Percentiles rank a stretch among this genome's conserved stretches.
Conservation (phyloP, 371 early-diverging fungal species). For the Smittium mucronatum region DNA sequence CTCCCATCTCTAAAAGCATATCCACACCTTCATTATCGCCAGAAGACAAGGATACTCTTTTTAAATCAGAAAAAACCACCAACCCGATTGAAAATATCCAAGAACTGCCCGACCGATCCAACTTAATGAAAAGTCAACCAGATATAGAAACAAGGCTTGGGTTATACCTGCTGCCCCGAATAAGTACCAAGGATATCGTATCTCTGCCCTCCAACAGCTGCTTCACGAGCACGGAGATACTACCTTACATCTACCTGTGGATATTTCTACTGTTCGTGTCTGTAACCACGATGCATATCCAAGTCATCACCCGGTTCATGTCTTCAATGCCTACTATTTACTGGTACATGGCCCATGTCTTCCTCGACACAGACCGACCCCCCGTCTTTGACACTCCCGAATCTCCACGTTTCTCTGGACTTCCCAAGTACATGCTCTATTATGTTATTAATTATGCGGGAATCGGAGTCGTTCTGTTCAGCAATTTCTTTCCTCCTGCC, state of each 20-base stretch:
- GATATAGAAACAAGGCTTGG: too few relatives aligned
- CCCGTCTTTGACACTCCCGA: neutral
- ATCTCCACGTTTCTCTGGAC: conserved; percentile 15
- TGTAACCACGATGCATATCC: conserved; percentile 72
- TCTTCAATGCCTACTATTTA: conserved; percentile 67
- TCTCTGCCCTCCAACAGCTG: conserved; percentile 10
- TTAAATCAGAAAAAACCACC: neutral
- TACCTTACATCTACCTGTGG: conserved; percentile 64
- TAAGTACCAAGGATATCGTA: neutral
- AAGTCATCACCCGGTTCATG: conserved; percentile 78
- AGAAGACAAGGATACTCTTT: neutral
- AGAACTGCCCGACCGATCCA: neutral
- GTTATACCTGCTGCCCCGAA: neutral
- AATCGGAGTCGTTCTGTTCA: conserved; percentile 58
- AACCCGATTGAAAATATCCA: neutral
- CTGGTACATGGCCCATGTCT: conserved; percentile 58
- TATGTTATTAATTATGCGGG: conserved; percentile 60
- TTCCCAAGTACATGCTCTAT: conserved; percentile 22
- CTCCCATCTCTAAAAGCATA: neutral
- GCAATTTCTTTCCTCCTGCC: conserved; percentile 74
- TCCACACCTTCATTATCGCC: neutral
- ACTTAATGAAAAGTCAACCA: neutral
- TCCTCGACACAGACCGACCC: conserved; percentile 15
- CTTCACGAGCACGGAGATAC: conserved; percentile 22
- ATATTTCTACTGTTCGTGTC: conserved; percentile 41